Base-by-base conservation (phyloP, 108 stramenopile species). In the Skeletonema grethae region DNA sequence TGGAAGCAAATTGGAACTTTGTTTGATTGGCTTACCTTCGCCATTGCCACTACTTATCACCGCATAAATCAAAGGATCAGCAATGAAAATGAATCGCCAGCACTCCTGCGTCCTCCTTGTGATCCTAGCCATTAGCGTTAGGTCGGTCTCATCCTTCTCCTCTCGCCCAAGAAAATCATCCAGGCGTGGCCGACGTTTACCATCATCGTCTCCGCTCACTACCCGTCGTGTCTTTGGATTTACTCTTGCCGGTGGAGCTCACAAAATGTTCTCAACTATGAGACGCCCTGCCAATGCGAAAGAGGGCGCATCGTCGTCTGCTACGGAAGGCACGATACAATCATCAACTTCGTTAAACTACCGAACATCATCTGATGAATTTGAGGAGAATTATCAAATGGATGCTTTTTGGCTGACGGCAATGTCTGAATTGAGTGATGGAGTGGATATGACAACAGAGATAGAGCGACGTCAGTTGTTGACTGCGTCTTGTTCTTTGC, bases 51-150 rank as follows among this genome's bases (percentile, higher is more conserved):
- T 2, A 31, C 31, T 4, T 3, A 3, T 31, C 31, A 31, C 4
- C 31, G 4, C 31, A 31, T 31, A 31, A n/a, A n/a, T n/a, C n/a
- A n/a, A n/a, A n/a, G n/a, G n/a, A n/a, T n/a, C n/a, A n/a, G n/a
- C n/a, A n/a, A n/a, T n/a, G n/a, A 50, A 20, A 50, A 50, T 50
- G 48, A 50, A 20, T 7, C 48, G 48, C 20, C 48, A 50, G 45
- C n/a, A 1, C 18, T 50, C 22, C 48, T 50, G n/a, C n/a, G n/a
- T 22, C 48, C 48, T 50, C 0, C 48, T 50, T 7, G 5, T 50
- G 20, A 22, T 22, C 20, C 0, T 6, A 1, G 48, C 48, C 48
- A n/a, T n/a, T n/a, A n/a, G n/a, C n/a, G 22, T 50, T 50, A 50
- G 2, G 20, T 50, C 48, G 20, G 48, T 22, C 4, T 18, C 48